phyloP scores from a whole-genome alignment of 345 rosid species.

The Eutrema japonicum region DNA sequence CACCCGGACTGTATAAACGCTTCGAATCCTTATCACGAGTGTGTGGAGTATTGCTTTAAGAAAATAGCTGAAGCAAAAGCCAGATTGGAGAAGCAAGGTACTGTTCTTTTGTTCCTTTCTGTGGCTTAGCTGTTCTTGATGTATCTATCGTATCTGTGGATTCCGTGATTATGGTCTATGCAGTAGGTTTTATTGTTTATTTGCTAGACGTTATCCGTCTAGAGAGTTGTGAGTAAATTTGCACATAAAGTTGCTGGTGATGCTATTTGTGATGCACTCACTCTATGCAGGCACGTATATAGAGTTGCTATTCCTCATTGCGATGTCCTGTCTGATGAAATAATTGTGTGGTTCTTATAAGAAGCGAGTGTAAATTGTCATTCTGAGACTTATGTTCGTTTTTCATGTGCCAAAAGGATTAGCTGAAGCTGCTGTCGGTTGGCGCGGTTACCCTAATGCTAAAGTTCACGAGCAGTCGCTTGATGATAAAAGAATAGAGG shows the following conservation, averaged over 20 bases:
- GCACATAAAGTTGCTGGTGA: background rate
- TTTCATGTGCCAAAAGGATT: constrained; percentile 43
- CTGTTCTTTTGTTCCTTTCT: background rate
- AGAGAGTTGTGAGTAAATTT: background rate
- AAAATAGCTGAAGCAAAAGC: constrained; percentile 73
- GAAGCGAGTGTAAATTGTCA: background rate
- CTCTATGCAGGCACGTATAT: background rate
- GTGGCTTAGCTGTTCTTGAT: background rate
- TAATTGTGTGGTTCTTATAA: background rate
- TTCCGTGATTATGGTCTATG: background rate
- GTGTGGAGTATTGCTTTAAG: constrained; percentile 78
- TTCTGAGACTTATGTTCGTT: constrained; percentile 1
- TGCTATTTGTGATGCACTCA: background rate
- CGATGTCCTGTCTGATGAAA: background rate
- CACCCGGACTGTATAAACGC: constrained; percentile 75
- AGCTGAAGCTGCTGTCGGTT: constrained; percentile 48
- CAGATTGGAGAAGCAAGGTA: constrained; percentile 42
- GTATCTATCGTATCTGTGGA: constrained; percentile 15
- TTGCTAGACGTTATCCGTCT: background rate
- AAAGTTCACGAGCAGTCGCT: constrained; percentile 40
- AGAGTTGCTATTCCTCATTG: background rate
- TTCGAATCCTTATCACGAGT: constrained; percentile 74
- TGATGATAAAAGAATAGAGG: constrained; percentile 46
- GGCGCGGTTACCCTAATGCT: constrained; percentile 30
- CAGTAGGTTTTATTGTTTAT: background rate